Percentiles rank a stretch among this genome's conserved stretches.
These are phyloP conservation scores for Aspergillus melleus DNA, from an alignment of 2,329 filamentous ascomycete species.

Conservation along the genomic window DNA sequence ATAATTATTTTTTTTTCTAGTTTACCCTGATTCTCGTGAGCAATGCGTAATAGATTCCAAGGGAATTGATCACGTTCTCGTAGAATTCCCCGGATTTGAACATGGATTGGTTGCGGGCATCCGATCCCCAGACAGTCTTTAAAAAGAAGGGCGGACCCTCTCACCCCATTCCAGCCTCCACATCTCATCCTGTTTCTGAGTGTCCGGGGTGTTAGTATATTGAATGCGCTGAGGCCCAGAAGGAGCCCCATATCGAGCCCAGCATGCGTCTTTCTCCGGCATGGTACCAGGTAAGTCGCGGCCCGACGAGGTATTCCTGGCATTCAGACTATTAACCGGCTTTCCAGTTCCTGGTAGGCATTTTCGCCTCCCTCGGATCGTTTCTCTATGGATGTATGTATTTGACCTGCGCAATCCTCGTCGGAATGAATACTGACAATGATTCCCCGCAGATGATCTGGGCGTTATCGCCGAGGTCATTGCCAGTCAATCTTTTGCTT, in stretches of 20 bases:
- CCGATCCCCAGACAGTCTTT: constrained; percentile 25
- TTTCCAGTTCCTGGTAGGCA: constrained; percentile 55
- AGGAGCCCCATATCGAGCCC: constrained; percentile 8
- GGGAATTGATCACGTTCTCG: background rate
- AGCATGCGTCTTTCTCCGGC: constrained; percentile 58
- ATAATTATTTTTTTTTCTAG: background rate
- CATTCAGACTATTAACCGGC: constrained; percentile 14
- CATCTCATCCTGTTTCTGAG: constrained; percentile 14
- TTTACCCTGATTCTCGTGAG: background rate
- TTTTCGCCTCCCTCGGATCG: constrained; percentile 61
- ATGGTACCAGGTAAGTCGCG: constrained; percentile 53
- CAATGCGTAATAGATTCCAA: constrained; percentile 1
- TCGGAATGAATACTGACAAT: constrained; percentile 3
- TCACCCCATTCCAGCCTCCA: constrained; percentile 17
- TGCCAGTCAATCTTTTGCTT: constrained; percentile 36
- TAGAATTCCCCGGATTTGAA: constrained; percentile 5
- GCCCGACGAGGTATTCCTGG: background rate
- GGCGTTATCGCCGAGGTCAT: constrained; percentile 62
- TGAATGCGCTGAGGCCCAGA: background rate
- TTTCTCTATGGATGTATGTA: constrained; percentile 55
- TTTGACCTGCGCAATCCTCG: background rate
- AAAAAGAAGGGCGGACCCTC: constrained; percentile 18
- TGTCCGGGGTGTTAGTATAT: background rate
- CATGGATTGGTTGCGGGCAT: constrained; percentile 14
- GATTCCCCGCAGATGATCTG: constrained; percentile 47